Conservation (phyloP, 768 basidiomycete genomes). For the Amanita inopinata region DNA sequence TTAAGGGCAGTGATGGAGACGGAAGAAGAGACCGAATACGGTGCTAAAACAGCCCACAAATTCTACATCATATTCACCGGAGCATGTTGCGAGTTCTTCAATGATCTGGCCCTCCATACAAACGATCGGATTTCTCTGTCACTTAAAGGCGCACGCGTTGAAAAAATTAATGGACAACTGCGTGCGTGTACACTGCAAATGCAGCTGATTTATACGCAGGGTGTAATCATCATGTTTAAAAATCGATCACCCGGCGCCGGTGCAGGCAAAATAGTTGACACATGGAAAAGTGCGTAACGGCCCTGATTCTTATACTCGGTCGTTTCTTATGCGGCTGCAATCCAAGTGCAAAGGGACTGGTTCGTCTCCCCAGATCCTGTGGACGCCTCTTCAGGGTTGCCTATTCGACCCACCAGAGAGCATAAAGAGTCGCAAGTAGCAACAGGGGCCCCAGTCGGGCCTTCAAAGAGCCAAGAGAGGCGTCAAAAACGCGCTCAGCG, state of each 20-base stretch:
- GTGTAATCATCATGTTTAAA: conserved; percentile 31
- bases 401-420: not conserved
- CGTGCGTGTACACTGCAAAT: conserved; percentile 27
- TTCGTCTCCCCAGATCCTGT: conserved; percentile 18
- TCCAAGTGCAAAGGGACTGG: conserved; percentile 19
- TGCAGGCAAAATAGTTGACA: conserved; percentile 21
- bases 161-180: conserved; percentile 17
- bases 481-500: too few species aligned
- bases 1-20: conserved; percentile 23
- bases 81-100: conserved; percentile 20
- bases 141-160: conserved; percentile 32
- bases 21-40: conserved; percentile 12
- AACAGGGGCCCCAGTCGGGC: not conserved
- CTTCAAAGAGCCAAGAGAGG: too few species aligned
- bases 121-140: conserved; percentile 36
- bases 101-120: conserved; percentile 28
- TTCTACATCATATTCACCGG: conserved; percentile 32
- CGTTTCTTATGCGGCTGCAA: conserved; percentile 1
- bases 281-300: conserved; percentile 28
- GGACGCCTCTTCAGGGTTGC: conserved; percentile 13
- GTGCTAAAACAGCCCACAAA: conserved; percentile 15
- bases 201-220: conserved; percentile 30
- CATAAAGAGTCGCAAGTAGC: not conserved
- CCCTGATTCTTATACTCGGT: not conserved
- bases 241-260: conserved; percentile 18